Conservation (phyloP, 1,139 yeast species). For the Hyphopichia burtonii region DNA sequence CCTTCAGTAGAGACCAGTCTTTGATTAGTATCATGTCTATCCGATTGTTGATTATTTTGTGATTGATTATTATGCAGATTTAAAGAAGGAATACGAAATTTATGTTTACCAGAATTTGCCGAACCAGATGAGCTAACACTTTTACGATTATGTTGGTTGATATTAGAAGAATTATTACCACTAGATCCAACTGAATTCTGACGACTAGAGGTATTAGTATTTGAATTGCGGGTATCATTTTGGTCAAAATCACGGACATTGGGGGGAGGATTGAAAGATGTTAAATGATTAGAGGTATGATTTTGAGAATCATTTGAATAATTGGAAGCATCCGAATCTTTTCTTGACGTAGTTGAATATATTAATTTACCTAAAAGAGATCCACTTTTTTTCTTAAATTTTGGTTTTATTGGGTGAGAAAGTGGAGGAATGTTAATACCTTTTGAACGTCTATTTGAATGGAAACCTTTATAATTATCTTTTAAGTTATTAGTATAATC, state of each 20-base stretch:
- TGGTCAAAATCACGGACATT: not conserved
- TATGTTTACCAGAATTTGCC: conserved; percentile 25
- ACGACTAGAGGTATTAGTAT: conserved; percentile 3
- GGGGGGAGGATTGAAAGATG: conserved; percentile 8
- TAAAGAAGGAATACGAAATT: conserved; percentile 38
- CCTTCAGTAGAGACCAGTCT: conserved; percentile 2
- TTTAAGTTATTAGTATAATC: conserved; percentile 9
- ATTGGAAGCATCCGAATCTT: conserved; percentile 31
- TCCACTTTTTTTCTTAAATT: conserved; percentile 42
- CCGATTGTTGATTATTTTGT: not conserved
- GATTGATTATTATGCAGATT: conserved; percentile 18
- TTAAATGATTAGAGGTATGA: not conserved
- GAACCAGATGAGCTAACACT: conserved; percentile 19
- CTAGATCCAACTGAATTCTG: conserved; percentile 5
- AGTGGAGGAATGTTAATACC: conserved; percentile 46
- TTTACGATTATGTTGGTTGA: conserved; percentile 10
- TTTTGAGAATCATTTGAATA: conserved; percentile 5
- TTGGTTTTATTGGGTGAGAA: conserved; percentile 50
- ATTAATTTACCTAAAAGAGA: conserved; percentile 50
- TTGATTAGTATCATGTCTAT: not conserved
- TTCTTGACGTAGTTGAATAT: conserved; percentile 30
- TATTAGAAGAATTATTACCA: not conserved
- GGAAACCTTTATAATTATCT: conserved; percentile 50
- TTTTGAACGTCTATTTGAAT: conserved; percentile 35
- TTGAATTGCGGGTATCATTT: not conserved